Conservation (phyloP, 805 yeast genomes). For the Starmerella stellata region DNA sequence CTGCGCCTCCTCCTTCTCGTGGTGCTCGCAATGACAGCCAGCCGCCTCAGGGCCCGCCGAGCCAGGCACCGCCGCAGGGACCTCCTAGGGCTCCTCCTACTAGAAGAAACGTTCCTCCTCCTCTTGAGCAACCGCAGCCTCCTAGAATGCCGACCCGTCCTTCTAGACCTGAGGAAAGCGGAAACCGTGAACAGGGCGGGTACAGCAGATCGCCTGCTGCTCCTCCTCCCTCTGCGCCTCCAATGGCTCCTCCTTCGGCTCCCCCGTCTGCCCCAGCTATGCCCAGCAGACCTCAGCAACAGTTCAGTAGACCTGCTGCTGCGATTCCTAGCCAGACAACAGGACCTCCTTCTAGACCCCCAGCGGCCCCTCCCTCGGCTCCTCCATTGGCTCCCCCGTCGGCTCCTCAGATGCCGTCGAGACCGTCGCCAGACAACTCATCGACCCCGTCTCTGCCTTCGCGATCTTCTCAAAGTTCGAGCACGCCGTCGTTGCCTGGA, state of each 20-base stretch:
- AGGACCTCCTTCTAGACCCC: constrained; percentile 9
- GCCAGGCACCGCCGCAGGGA: constrained; percentile 13
- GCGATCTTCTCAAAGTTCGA: constrained; percentile 22
- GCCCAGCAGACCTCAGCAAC: not conserved
- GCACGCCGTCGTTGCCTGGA: constrained; percentile 13
- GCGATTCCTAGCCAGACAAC: constrained; percentile 25
- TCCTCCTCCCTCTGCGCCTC: constrained; percentile 7
- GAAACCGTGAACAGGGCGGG: constrained; percentile 15
- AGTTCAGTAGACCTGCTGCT: constrained; percentile 10
- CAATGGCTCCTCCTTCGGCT: constrained; percentile 14
- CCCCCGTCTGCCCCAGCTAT: constrained; percentile 8
- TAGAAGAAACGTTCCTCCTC: constrained; percentile 9
- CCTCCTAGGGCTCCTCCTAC: constrained; percentile 14
- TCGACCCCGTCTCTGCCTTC: constrained; percentile 22
- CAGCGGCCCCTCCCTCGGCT: constrained; percentile 13
- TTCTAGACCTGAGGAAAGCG: too few relatives aligned
- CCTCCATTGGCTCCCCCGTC: constrained; percentile 14
- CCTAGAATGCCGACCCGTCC: constrained; percentile 16
- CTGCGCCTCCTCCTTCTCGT: constrained; percentile 16
- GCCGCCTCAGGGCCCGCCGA: constrained; percentile 9
- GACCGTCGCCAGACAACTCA: not conserved
- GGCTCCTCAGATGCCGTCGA: constrained; percentile 1
- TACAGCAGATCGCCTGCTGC: not conserved
- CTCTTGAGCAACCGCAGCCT: constrained; percentile 3
- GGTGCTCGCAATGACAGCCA: not conserved